These are phyloP conservation scores for Russula sp. DNA, from an alignment of 768 basidiomycete genomes.

Conservation along the genomic window DNA sequence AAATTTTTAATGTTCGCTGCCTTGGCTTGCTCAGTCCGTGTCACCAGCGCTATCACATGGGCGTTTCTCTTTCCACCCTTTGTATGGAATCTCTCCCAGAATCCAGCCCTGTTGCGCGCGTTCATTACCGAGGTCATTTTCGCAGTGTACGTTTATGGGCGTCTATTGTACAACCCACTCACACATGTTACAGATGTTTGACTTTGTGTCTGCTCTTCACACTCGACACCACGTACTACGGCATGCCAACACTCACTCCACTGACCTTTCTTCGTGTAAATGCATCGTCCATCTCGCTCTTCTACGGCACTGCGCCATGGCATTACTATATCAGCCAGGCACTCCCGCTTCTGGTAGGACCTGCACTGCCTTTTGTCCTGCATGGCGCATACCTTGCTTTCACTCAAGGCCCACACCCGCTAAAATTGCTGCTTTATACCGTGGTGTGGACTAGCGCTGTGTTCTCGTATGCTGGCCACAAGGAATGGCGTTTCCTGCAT, in stretches of 20 bases:
- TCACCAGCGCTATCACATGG: conserved; percentile 89
- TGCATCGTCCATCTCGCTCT: conserved; percentile 78
- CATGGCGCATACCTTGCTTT: conserved; percentile 40
- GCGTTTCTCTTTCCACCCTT: conserved; percentile 56
- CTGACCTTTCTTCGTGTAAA: conserved; percentile 82
- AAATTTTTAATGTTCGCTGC: conserved; percentile 56
- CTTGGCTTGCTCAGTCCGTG: conserved; percentile 74
- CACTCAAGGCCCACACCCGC: conserved; percentile 24
- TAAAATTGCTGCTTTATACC: conserved; percentile 41
- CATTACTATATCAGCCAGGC: conserved; percentile 89
- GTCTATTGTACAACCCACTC: not conserved
- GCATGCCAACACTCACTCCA: conserved; percentile 61
- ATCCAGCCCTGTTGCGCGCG: conserved; percentile 28
- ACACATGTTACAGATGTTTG: conserved; percentile 8
- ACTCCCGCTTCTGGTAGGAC: conserved; percentile 73
- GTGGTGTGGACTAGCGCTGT: conserved; percentile 56
- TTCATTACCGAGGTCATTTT: conserved; percentile 37
- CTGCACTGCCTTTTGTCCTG: conserved; percentile 64
- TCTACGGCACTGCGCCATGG: conserved; percentile 83
- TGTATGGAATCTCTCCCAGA: conserved; percentile 46
- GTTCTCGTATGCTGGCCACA: conserved; percentile 84
- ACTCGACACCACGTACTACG: conserved; percentile 71
- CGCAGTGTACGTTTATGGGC: conserved; percentile 39
- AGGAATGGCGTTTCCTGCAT: conserved; percentile 97
- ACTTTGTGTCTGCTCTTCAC: conserved; percentile 20